Evolutionary conservation across 2,329 filamentous ascomycete genomes (phyloP).

Genomic region (Periconia digitata): DNA sequence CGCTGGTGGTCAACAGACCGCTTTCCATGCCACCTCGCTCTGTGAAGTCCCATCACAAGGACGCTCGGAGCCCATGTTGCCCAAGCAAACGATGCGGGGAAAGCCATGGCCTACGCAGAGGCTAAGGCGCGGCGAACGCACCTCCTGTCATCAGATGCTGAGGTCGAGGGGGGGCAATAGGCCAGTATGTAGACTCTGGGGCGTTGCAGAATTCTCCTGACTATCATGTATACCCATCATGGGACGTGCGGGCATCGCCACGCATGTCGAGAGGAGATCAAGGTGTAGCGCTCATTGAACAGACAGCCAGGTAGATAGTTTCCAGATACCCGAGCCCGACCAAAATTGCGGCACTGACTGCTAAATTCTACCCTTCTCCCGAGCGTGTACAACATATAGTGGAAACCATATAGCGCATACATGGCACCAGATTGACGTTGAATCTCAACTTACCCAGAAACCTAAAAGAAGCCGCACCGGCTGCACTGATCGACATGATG

Average conservation of each 20-base stretch:
- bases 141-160: not conserved
- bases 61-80: not conserved
- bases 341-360: not conserved
- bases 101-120: not conserved
- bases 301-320: no score
- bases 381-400: not conserved
- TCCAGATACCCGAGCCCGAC: no score
- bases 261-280: no score
- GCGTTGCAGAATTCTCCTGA: not conserved
- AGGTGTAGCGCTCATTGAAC: no score
- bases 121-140: not conserved
- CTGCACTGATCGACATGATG: not conserved
- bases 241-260: not conserved
- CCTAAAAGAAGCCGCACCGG: not conserved
- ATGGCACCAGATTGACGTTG: not conserved
- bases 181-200: not conserved
- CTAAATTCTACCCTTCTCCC: not conserved
- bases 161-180: not conserved
- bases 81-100: not conserved
- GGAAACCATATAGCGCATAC: not conserved
- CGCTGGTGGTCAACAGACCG: no score
- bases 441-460: not conserved
- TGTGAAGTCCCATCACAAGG: not conserved
- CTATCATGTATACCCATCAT: not conserved
- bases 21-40: no score